These are phyloP conservation scores for Aegilops sharonensis DNA, from an alignment of 176 grass and related monocot genomes.

Conservation along the genomic window DNA sequence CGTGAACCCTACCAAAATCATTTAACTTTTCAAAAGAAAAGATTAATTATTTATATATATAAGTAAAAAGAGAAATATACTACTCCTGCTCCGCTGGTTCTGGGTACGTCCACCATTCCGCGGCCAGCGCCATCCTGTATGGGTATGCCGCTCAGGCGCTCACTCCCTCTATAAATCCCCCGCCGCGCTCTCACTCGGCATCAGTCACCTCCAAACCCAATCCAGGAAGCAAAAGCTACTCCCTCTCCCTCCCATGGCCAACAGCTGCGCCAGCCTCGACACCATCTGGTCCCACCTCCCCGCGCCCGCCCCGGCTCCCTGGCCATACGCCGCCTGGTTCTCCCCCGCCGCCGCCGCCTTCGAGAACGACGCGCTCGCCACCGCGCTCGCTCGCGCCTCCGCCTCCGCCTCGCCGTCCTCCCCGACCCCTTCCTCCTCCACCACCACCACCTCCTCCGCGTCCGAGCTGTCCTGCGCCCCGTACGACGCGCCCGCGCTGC, in stretches of 20 bases:
- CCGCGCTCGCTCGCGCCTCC: conserved; percentile 28
- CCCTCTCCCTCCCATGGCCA: conserved; percentile 33
- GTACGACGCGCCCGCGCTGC: background rate
- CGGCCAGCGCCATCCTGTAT: background rate
- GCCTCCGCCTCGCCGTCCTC: conserved; percentile 17
- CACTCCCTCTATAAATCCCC: background rate
- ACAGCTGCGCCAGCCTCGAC: conserved; percentile 33
- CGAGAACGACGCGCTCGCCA: conserved; percentile 36
- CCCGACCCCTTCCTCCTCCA: conserved; percentile 30
- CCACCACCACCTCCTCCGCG: conserved; percentile 27
- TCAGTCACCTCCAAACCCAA: background rate
- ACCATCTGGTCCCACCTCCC: conserved; percentile 29
- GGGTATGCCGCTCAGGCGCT: too few relatives aligned
- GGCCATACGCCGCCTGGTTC: background rate
- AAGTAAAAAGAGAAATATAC: too few relatives aligned
- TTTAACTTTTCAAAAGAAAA: background rate
- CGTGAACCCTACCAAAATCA: background rate
- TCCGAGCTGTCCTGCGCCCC: conserved; percentile 25
- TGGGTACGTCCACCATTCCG: background rate
- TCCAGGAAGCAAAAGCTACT: background rate
- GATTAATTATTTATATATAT: too few relatives aligned
- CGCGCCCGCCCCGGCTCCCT: background rate
- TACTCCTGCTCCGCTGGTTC: too few relatives aligned
- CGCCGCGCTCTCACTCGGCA: background rate
- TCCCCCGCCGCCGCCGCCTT: conserved; percentile 22